These are phyloP conservation scores for Mallotus nudiflorus DNA, from an alignment of 345 rosid genomes.

Conservation along the genomic window DNA sequence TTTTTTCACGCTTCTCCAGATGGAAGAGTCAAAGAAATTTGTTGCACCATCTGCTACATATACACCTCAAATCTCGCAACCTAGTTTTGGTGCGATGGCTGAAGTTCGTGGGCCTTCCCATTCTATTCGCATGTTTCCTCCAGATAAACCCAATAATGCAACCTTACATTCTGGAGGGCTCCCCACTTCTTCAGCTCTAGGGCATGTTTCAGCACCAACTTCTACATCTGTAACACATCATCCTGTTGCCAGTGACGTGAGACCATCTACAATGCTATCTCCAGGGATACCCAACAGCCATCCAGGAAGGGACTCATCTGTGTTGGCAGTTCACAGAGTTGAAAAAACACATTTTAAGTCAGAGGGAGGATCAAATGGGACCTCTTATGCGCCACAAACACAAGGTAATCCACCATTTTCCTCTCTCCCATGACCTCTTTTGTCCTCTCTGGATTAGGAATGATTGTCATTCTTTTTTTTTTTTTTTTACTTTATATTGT, in stretches of 20 bases:
- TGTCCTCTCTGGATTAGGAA: neutral
- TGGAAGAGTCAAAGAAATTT: constrained; percentile 68
- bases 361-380: constrained; percentile 54
- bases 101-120: constrained; percentile 46
- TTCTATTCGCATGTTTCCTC: constrained; percentile 26
- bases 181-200: constrained; percentile 31
- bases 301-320: constrained; percentile 45
- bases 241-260: constrained; percentile 40
- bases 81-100: constrained; percentile 34
- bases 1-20: constrained; percentile 49
- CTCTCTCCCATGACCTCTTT: constrained; percentile 2
- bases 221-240: constrained; percentile 43
- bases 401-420: constrained; percentile 43
- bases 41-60: constrained; percentile 38
- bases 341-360: constrained; percentile 46
- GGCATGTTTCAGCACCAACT: constrained; percentile 37
- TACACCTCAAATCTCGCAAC: constrained; percentile 52
- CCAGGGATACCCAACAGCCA: constrained; percentile 42
- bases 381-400: constrained; percentile 30
- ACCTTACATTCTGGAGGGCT: constrained; percentile 45
- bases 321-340: constrained; percentile 43
- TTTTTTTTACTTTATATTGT: neutral
- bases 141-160: constrained; percentile 40
- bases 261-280: constrained; percentile 38
- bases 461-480: neutral